phyloP scores from a whole-genome alignment of 768 basidiomycete species.

The Termitomyces eurrhizus region DNA sequence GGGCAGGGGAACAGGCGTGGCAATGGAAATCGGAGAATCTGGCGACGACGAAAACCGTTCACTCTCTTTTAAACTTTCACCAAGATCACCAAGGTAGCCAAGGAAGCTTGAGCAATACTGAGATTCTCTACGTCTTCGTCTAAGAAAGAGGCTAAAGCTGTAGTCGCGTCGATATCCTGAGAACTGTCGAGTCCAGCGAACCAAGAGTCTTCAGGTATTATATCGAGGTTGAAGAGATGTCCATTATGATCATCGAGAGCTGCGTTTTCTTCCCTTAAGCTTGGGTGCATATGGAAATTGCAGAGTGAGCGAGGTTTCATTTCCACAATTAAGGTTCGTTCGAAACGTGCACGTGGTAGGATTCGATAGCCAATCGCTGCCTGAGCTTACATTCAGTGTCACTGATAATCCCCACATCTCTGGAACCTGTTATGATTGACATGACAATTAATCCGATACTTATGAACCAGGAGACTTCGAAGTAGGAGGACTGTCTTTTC shows the following conservation, averaged over 20 bases:
- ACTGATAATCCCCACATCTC: too few relatives aligned
- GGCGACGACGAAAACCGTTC: background rate
- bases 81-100: background rate
- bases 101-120: conserved; percentile 1
- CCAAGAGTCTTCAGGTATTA: background rate
- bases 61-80: background rate
- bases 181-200: background rate
- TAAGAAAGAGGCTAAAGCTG: background rate
- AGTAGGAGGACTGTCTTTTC: too few relatives aligned
- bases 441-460: too few relatives aligned
- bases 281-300: background rate
- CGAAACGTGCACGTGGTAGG: too few relatives aligned
- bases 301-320: background rate
- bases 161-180: background rate
- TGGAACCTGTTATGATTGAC: too few relatives aligned
- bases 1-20: conserved; percentile 26
- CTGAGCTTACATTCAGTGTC: too few relatives aligned
- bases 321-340: too few relatives aligned
- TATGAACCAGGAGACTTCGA: too few relatives aligned
- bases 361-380: too few relatives aligned
- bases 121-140: conserved; percentile 3
- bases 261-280: background rate
- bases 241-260: background rate
- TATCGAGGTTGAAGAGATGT: background rate
- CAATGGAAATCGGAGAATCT: conserved; percentile 17